Conservation (phyloP, 1,284 basidiomycete species). For the Ceratobasidium sp. region DNA sequence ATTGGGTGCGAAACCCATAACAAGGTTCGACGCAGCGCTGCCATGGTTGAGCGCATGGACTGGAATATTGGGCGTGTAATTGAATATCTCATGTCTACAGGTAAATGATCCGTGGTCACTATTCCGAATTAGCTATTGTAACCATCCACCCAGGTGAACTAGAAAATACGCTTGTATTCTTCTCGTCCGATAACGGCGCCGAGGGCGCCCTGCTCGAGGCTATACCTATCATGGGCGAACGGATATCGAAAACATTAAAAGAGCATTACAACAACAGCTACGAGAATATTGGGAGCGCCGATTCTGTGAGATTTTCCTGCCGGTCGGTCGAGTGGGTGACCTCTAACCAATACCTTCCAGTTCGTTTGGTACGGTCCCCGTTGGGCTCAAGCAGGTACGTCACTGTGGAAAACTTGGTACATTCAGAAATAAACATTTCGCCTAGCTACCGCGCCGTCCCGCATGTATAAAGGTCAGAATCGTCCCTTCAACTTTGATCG, state of each 20-base stretch:
- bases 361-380: constrained; percentile 31
- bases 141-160: background rate
- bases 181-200: constrained; percentile 26
- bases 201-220: constrained; percentile 21
- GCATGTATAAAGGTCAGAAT: constrained; percentile 23
- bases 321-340: background rate
- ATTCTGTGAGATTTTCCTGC: background rate
- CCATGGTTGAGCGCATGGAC: constrained; percentile 27
- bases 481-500: too few species aligned
- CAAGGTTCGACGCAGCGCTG: background rate
- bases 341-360: background rate
- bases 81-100: background rate
- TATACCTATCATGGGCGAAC: constrained; percentile 26
- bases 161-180: constrained; percentile 18
- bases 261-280: constrained; percentile 18
- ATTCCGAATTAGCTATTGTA: background rate
- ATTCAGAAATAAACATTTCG: background rate
- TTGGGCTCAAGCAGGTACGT: constrained; percentile 21
- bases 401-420: too few species aligned
- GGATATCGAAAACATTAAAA: constrained; percentile 11
- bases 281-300: constrained; percentile 19
- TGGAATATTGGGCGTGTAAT: constrained; percentile 27
- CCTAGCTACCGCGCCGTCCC: constrained; percentile 18
- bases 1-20: background rate
- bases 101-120: background rate